Conservation (phyloP, 202 grass and related monocot species). For the Zizania palustris region DNA sequence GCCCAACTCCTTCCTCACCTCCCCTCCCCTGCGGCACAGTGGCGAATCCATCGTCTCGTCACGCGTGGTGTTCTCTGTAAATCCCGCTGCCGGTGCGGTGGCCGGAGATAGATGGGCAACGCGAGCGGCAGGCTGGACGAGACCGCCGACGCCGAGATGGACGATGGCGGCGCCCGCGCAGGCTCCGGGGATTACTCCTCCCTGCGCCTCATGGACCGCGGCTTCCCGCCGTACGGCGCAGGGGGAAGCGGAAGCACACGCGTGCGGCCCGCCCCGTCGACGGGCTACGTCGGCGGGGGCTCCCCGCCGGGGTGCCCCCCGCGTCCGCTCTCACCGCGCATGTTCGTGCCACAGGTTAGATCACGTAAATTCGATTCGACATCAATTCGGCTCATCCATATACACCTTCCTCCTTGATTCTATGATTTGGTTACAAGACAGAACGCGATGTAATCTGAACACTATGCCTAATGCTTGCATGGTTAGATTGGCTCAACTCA, state of each 20-base stretch:
- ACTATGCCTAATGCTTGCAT: too few relatives aligned
- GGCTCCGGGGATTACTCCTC: slow-evolving; percentile 24
- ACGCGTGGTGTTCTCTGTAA: too few relatives aligned
- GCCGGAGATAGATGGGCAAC: slow-evolving; percentile 67
- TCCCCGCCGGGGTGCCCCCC: slow-evolving; percentile 55
- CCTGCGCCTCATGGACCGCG: background rate
- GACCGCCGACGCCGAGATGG: slow-evolving; percentile 59
- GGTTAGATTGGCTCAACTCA: too few relatives aligned
- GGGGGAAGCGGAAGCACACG: slow-evolving; percentile 19
- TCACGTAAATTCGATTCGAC: background rate
- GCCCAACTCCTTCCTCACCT: too few relatives aligned
- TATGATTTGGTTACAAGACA: background rate
- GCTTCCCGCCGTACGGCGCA: slow-evolving; percentile 14
- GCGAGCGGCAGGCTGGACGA: slow-evolving; percentile 63
- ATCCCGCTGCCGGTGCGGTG: background rate
- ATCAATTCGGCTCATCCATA: background rate
- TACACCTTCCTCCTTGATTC: background rate
- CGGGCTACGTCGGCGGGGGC: slow-evolving; percentile 24
- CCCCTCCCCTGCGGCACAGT: too few relatives aligned
- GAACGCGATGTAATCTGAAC: background rate
- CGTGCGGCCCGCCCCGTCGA: slow-evolving; percentile 42
- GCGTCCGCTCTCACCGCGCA: slow-evolving; percentile 63
- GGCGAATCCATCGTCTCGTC: too few relatives aligned
- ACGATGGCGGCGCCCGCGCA: slow-evolving; percentile 7
- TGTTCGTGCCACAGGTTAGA: slow-evolving; percentile 78